Evolutionary conservation across 1,284 basidiomycete species (phyloP).

Genomic region (Sphagnurus paluster): DNA sequence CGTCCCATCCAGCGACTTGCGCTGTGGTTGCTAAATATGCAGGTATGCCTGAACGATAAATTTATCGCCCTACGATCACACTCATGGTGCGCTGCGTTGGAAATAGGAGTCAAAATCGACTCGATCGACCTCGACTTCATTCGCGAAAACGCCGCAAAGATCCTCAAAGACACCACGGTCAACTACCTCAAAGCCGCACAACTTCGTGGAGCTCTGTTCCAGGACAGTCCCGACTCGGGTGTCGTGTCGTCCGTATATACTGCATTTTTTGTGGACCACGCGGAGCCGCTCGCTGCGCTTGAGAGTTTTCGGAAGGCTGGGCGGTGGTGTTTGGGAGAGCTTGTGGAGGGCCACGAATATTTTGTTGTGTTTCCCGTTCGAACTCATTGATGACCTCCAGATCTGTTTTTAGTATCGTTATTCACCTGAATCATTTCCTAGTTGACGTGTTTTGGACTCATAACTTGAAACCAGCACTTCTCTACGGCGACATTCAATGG

Average conservation of each 20-base stretch:
- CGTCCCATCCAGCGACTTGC: constrained; percentile 27
- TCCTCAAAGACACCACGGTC: constrained; percentile 20
- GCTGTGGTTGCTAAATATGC: constrained; percentile 8
- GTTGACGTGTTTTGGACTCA: no score
- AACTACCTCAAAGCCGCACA: constrained; percentile 21
- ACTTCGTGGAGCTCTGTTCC: constrained; percentile 26
- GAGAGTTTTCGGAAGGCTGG: not conserved
- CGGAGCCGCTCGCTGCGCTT: constrained; percentile 16
- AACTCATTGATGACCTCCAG: no score
- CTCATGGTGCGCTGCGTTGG: no score
- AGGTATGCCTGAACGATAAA: constrained; percentile 17
- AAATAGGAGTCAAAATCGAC: not conserved
- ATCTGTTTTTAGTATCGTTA: no score
- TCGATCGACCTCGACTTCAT: constrained; percentile 19
- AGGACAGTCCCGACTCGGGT: constrained; percentile 12
- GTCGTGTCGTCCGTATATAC: constrained; percentile 24
- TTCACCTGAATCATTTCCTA: no score
- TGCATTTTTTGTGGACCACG: constrained; percentile 26
- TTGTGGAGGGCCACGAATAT: constrained; percentile 28
- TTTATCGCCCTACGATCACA: constrained; percentile 6
- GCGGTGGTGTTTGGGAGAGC: constrained; percentile 23
- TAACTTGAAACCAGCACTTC: no score
- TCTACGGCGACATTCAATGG: no score
- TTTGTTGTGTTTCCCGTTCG: constrained; percentile 13
- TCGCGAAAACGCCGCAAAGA: constrained; percentile 15